Evolutionary conservation across 805 yeast species (phyloP).

Genomic region (Kodamaea kaohsiungensis): DNA sequence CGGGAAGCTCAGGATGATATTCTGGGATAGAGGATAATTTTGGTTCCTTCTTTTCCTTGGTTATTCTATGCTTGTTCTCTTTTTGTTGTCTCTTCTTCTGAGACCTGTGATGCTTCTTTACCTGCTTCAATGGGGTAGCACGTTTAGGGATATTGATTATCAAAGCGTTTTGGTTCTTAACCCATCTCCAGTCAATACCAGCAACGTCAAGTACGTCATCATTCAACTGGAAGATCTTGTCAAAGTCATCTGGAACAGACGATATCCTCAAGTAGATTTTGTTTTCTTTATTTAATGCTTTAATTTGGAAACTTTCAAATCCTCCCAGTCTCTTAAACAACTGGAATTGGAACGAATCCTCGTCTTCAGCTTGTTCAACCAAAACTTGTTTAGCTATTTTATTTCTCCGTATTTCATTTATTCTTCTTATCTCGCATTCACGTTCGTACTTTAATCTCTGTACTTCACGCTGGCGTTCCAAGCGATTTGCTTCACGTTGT

Average conservation of each 20-base stretch:
- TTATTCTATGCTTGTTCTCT: neutral
- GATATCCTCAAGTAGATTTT: conserved; percentile 18
- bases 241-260: conserved; percentile 19
- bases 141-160: conserved; percentile 22
- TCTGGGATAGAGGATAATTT: neutral
- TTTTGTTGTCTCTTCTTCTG: conserved; percentile 1
- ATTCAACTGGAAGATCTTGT: conserved; percentile 18
- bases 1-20: neutral
- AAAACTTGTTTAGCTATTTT: neutral
- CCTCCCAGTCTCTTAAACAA: conserved; percentile 20
- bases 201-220: conserved; percentile 15
- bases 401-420: neutral
- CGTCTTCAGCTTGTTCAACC: conserved; percentile 19
- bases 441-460: neutral
- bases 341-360: conserved; percentile 19
- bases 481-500: neutral
- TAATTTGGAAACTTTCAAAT: conserved; percentile 21
- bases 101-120: neutral
- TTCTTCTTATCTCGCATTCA: neutral
- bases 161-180: conserved; percentile 17
- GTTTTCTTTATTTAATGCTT: conserved; percentile 15
- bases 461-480: neutral
- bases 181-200: conserved; percentile 18
- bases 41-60: neutral
- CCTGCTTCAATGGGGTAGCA: neutral